A percentile compares a stretch with the other conserved stretches of the same genome.
Conservation (phyloP, 176 grass and related monocot genomes). For the Puya raimondii region DNA sequence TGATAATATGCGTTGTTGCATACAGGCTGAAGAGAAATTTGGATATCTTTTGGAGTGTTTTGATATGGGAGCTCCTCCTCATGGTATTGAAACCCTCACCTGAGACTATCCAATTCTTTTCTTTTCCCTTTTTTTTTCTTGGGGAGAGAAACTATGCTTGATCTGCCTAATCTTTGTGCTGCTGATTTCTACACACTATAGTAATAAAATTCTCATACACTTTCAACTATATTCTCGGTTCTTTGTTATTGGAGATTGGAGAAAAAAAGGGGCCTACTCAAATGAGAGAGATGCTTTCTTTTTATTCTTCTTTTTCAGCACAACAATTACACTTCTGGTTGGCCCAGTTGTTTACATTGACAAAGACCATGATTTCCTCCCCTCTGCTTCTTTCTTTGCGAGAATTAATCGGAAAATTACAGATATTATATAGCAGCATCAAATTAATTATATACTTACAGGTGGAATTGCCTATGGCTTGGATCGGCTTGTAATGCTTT, state of each 20-base stretch:
- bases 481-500: constrained; percentile 90
- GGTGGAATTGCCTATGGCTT: constrained; percentile 96
- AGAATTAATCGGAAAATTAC: neutral
- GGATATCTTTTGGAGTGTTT: constrained; percentile 89
- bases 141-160: neutral
- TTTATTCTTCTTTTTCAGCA: neutral
- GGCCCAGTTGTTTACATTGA: neutral
- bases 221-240: neutral
- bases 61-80: constrained; percentile 88
- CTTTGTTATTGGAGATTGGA: neutral
- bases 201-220: neutral
- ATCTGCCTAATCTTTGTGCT: neutral
- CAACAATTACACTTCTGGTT: too few relatives aligned
- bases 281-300: neutral
- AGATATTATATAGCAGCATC: neutral
- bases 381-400: neutral
- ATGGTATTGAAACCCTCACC: constrained; percentile 43
- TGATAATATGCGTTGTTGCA: neutral
- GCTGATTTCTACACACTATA: neutral
- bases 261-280: neutral
- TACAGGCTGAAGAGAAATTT: constrained; percentile 92
- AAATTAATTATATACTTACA: constrained; percentile 12
- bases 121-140: neutral
- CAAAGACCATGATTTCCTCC: neutral
- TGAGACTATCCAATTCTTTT: neutral